A percentile compares a stretch with the other conserved stretches of the same genome.
These are phyloP conservation scores for Pythium oligandrum DNA, from an alignment of 352 stramenopile genomes.

Conservation along the genomic window DNA sequence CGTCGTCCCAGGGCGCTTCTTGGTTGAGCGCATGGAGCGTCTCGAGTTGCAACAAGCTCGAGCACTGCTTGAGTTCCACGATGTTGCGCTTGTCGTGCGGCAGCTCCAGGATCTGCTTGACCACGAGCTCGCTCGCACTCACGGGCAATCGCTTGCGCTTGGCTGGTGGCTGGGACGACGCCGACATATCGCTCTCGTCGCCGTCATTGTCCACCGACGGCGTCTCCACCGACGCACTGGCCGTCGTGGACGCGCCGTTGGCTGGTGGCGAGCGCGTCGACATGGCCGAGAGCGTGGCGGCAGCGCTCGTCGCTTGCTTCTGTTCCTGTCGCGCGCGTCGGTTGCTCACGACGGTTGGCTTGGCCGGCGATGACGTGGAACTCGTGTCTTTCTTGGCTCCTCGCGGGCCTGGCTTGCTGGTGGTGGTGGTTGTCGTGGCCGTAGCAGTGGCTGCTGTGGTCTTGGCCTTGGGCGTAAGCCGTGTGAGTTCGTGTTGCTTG, in stretches of 20 bases:
- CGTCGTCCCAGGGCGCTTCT: conserved; percentile 33
- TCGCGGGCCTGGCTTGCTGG: background rate
- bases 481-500: conserved; percentile 8
- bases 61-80: conserved; percentile 34
- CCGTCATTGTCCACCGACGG: conserved; percentile 1
- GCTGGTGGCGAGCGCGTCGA: background rate
- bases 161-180: background rate
- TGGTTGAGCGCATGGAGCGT: conserved; percentile 20
- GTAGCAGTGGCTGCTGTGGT: background rate
- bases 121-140: conserved; percentile 7
- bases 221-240: background rate
- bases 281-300: conserved; percentile 11
- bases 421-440: background rate
- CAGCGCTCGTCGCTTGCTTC: conserved; percentile 10
- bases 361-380: background rate
- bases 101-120: conserved; percentile 37
- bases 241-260: background rate
- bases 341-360: background rate
- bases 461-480: conserved; percentile 16
- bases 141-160: conserved; percentile 9
- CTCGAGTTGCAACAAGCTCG: conserved; percentile 23
- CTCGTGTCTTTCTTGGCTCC: background rate
- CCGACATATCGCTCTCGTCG: background rate
- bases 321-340: conserved; percentile 14
- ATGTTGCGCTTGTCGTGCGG: conserved; percentile 36